These are phyloP conservation scores for Luzula sylvatica DNA, from an alignment of 176 grass and related monocot genomes.

Conservation along the genomic window DNA sequence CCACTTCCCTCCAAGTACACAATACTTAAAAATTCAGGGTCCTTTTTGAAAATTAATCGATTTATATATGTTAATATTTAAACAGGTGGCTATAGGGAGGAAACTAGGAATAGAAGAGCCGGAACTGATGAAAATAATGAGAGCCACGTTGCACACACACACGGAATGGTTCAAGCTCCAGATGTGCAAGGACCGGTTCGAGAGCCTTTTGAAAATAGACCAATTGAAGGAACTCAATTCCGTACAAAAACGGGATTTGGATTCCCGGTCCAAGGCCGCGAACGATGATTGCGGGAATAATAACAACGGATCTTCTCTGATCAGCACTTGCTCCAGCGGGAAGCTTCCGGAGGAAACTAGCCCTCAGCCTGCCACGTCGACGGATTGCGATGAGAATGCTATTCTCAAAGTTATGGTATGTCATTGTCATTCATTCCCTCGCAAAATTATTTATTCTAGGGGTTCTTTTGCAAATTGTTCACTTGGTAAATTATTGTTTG, in stretches of 20 bases:
- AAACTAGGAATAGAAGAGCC: slow-evolving; percentile 98
- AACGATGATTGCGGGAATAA: slow-evolving; percentile 43
- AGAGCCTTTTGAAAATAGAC: slow-evolving; percentile 85
- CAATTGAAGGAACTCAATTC: slow-evolving; percentile 65
- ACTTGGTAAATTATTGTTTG: neutral
- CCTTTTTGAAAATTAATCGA: neutral
- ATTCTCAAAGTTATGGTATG: slow-evolving; percentile 99
- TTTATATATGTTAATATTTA: slow-evolving; percentile 3
- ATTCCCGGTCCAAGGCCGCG: slow-evolving; percentile 26
- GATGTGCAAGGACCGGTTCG: slow-evolving; percentile 97
- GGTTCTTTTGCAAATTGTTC: neutral
- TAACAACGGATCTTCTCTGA: slow-evolving; percentile 79
- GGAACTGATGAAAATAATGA: slow-evolving; percentile 89
- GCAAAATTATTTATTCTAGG: neutral
- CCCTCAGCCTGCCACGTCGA: slow-evolving; percentile 39
- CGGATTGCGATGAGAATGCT: slow-evolving; percentile 63
- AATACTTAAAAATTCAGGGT: too few relatives aligned
- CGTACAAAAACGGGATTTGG: slow-evolving; percentile 13
- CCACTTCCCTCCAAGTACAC: slow-evolving; percentile 76
- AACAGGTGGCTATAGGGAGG: slow-evolving; percentile 80
- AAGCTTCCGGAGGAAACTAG: slow-evolving; percentile 73
- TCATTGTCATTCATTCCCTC: neutral
- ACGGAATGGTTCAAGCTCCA: slow-evolving; percentile 97
- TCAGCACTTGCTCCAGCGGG: slow-evolving; percentile 77
- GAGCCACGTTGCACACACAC: slow-evolving; percentile 72